A percentile compares a stretch with the other conserved stretches of the same genome.
Evolutionary conservation across 208 protist genomes (phyloP).

Genomic region (Perkinsela sp.): DNA sequence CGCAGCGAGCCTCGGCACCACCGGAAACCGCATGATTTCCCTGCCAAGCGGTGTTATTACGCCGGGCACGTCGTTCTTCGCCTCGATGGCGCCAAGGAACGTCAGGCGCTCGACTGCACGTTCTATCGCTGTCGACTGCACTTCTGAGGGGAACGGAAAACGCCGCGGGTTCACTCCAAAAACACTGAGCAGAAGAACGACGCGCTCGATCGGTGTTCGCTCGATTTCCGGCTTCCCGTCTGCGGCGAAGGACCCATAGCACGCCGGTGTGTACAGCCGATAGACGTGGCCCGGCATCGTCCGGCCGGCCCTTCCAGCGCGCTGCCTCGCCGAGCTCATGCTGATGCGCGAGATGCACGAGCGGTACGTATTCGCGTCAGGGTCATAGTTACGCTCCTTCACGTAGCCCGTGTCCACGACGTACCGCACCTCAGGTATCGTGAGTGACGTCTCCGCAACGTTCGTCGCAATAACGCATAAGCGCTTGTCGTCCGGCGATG

Average conservation of each 20-base stretch:
- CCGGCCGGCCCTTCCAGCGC: conserved; percentile 78
- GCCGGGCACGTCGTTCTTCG: neutral
- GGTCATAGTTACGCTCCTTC: conserved; percentile 84
- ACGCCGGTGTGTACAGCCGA: conserved; percentile 82
- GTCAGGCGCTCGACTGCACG: conserved; percentile 28
- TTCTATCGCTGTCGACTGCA: conserved; percentile 26
- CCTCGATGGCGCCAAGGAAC: conserved; percentile 32
- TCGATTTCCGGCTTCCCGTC: conserved; percentile 88
- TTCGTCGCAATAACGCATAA: conserved; percentile 96
- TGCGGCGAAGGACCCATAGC: conserved; percentile 27
- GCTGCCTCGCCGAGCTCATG: conserved; percentile 82
- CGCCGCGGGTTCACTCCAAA: conserved; percentile 51
- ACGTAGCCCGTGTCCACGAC: conserved; percentile 88
- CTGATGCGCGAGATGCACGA: conserved; percentile 83
- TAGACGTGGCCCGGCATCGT: conserved; percentile 84
- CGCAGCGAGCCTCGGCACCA: neutral
- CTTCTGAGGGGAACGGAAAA: conserved; percentile 56
- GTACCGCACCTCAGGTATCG: conserved; percentile 91
- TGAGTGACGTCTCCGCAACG: conserved; percentile 98
- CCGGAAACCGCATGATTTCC: neutral
- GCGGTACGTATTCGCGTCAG: conserved; percentile 79
- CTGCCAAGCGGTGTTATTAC: neutral
- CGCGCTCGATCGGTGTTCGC: conserved; percentile 53
- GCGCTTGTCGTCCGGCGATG: conserved; percentile 44
- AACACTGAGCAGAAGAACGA: conserved; percentile 66